Base-by-base conservation (phyloP, 2,329 filamentous ascomycete species). In the Westerdykella sp. region DNA sequence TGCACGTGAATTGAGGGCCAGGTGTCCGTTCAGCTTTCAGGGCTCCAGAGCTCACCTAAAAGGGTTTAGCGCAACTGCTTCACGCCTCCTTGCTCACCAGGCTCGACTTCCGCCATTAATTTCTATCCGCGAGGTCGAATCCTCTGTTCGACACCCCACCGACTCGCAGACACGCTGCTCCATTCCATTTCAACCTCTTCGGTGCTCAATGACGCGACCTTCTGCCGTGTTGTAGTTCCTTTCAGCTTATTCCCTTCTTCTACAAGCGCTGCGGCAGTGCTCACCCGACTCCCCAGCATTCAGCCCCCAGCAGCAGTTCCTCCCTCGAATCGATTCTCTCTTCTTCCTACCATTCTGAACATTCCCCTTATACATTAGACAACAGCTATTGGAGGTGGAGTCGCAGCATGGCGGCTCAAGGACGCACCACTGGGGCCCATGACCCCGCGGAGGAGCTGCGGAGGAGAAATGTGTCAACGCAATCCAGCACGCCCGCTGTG, bases 381-480 rank as follows among this genome's bases (percentile, higher is more conserved):
- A 28, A 28, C 18, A 28, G 25, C 11, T 28, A 28, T 28, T 28
- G 25, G 25, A 28, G 25, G 32, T 35, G n/a, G 32, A 35, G n/a
- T 25, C 37, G 39, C 34, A 60, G 21, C 42, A 67, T 67, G 63
- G 52, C 58, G 38, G 45, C 57, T 39, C 42, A 52, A n/a, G 59
- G 56, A 45, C 58, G 48, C 42, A 51, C 63, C 43, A 70, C 69
- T 5, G 72, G 70, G 49, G 59, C 63, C 5, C 67, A 73, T 45
- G 55, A 56, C 37, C 68, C 69, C 45, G 53, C 63, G 39, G 70
- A 71, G 35, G 70, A 70, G 53, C 57, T 73, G 54, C 63, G 70
- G 58, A 70, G 68, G 54, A 70, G 72, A 59, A 71, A 70, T 59
- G 66, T 70, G 15, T 54, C 63, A 43, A 50, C 53, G 40, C 57